A percentile compares a stretch with the other conserved stretches of the same genome.
phyloP scores from a whole-genome alignment of 768 basidiomycete species.

The Plicaturopsis crispa region DNA sequence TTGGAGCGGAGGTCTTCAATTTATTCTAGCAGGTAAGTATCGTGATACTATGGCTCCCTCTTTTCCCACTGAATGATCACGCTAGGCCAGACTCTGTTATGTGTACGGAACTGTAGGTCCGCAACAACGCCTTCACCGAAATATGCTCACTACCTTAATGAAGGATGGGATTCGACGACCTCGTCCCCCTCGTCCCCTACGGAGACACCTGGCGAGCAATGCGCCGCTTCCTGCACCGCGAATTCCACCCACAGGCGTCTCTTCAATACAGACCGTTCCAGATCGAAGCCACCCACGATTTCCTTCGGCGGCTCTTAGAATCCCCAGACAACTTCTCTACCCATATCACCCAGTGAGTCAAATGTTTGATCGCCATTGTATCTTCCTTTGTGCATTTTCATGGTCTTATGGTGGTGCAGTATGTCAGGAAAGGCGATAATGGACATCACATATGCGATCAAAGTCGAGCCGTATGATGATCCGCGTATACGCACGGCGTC shows the following conservation, averaged over 20 bases:
- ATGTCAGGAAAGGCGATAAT: conserved; percentile 20
- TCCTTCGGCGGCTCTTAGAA: conserved; percentile 12
- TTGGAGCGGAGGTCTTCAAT: conserved; percentile 14
- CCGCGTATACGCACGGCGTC: conserved; percentile 24
- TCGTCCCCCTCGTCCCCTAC: conserved; percentile 4
- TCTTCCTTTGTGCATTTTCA: too few relatives aligned
- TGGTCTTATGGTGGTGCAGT: neutral
- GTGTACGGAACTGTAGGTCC: too few relatives aligned
- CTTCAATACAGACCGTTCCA: conserved; percentile 11
- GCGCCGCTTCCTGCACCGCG: conserved; percentile 14
- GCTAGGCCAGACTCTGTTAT: too few relatives aligned
- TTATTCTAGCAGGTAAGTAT: conserved; percentile 18
- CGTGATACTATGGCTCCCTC: too few relatives aligned
- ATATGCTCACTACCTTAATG: too few relatives aligned
- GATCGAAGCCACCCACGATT: conserved; percentile 8
- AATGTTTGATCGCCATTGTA: too few relatives aligned
- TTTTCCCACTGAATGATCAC: too few relatives aligned
- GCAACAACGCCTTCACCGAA: too few relatives aligned
- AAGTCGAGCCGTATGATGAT: conserved; percentile 22
- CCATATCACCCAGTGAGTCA: conserved; percentile 15
- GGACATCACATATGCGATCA: conserved; percentile 25
- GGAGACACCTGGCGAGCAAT: conserved; percentile 12
- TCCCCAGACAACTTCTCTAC: conserved; percentile 10
- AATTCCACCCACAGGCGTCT: conserved; percentile 12
- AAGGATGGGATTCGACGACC: too few relatives aligned